Evolutionary conservation across 768 basidiomycete species (phyloP), one percentile per base, ranked within the genome.

Genomic region (Tulasnella sp.): DNA sequence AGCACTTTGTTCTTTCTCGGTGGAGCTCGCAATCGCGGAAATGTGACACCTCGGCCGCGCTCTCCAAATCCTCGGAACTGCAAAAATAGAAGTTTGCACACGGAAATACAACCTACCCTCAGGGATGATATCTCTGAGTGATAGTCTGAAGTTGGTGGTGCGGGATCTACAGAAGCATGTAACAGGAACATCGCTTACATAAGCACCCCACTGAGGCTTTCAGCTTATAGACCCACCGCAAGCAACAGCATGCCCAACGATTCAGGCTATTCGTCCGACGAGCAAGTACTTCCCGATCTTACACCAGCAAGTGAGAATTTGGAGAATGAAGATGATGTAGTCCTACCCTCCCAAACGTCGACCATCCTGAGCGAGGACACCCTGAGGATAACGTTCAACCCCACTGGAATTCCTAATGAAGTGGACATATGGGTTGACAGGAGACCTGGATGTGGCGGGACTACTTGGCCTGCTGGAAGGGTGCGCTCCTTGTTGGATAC

Each of bases 391-490:
- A 68, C 74, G 34, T 76, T 84, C 48, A 78, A 79, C 2, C 72
- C 48, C 19, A 80, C 81, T 27, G 81, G 86, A 8, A 81, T 83
- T 75, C 88, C 97, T 46, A 86, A 87, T 31, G 89, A 68, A 68
- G 62, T 68, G 27, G 34, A 68, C 62, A 14, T 68, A 68, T 68
- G 62, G 62, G 18, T 96, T 3, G 94, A 97, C 84, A 91, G 95
- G 12, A 87, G 91, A 62, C 94, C 94, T 24, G 96, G 96, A 0
- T 98, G 96, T 84, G 96, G 96, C 19, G 96, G 96, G 6, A 89
- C 96, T 52, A 91, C 94, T 2, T 97, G 96, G 96, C 94, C 94
- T 5, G 94, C 96, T 9, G 96, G 95, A 82, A 91, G 95, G 89
- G 95, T 95, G 82, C 9, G 58, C 78, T 38, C 31, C 21, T 44